phyloP scores from a whole-genome alignment of 495 filamentous ascomycete species.

The Talaromyces stipitatus region DNA sequence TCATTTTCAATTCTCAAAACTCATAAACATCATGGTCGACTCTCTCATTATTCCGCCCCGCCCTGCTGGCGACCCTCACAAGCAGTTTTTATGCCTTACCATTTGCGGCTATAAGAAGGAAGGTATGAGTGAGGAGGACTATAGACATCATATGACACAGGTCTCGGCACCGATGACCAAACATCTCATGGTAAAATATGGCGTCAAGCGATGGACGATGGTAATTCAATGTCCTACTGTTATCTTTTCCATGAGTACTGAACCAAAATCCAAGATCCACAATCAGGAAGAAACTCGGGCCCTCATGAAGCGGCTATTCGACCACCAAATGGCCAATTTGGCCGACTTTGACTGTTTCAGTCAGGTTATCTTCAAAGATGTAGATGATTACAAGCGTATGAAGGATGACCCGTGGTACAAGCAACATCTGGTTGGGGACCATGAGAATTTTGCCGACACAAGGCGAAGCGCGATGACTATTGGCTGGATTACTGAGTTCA shows the following conservation, averaged over 20 bases:
- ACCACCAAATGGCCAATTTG: conserved; percentile 26
- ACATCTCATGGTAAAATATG: conserved; percentile 33
- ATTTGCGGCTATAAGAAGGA: conserved; percentile 34
- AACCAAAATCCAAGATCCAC: conserved; percentile 21
- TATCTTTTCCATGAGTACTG: too few relatives aligned
- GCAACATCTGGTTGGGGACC: conserved; percentile 22
- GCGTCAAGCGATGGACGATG: conserved; percentile 24
- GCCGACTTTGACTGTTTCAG: conserved; percentile 38
- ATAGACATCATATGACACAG: conserved; percentile 30
- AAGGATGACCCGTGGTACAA: conserved; percentile 18
- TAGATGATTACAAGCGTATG: conserved; percentile 30
- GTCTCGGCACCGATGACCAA: conserved; percentile 25
- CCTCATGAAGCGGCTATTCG: conserved; percentile 27
- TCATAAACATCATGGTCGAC: background rate
- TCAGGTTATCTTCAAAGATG: conserved; percentile 28
- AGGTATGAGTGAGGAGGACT: conserved; percentile 35
- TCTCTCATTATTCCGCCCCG: background rate
- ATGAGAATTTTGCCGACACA: conserved; percentile 35
- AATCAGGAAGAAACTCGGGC: conserved; percentile 22
- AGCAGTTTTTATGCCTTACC: conserved; percentile 21
- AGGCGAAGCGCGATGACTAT: conserved; percentile 22
- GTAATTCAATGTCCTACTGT: too few relatives aligned
- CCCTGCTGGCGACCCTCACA: background rate
- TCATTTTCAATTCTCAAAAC: background rate
- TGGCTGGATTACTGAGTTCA: conserved; percentile 19